These are phyloP conservation scores for Leucocoprinus birnbaumii DNA, from an alignment of 768 basidiomycete species.

Conservation along the genomic window DNA sequence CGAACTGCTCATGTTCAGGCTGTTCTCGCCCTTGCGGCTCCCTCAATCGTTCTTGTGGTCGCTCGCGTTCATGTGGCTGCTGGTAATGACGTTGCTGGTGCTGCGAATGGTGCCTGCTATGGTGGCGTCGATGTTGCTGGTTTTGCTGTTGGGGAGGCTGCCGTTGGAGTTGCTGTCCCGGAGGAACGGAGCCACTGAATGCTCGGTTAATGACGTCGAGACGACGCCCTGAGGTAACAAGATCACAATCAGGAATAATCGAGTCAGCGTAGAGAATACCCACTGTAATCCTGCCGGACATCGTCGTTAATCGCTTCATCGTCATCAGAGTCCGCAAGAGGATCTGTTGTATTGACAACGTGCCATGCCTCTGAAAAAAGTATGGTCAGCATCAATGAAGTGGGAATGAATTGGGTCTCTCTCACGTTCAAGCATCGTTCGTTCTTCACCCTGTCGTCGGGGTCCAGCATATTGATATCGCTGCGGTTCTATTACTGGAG, in stretches of 20 bases:
- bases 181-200: constrained; percentile 13
- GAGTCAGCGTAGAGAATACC: constrained; percentile 17
- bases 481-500: background rate
- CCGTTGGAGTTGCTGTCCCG: background rate
- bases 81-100: constrained; percentile 1
- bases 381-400: constrained; percentile 9
- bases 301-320: constrained; percentile 68
- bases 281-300: constrained; percentile 63
- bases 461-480: constrained; percentile 12
- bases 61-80: background rate
- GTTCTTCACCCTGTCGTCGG: constrained; percentile 19
- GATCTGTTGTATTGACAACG: constrained; percentile 56
- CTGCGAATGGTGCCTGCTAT: constrained; percentile 4
- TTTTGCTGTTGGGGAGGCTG: constrained; percentile 24
- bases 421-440: constrained; percentile 49
- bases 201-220: constrained; percentile 50
- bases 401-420: constrained; percentile 10
- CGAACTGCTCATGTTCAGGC: background rate
- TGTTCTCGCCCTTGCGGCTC: background rate
- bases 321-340: constrained; percentile 71
- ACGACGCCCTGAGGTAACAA: constrained; percentile 39
- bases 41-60: background rate
- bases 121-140: background rate
- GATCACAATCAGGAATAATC: background rate
- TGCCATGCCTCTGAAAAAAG: constrained; percentile 68